Percentiles rank a stretch among this genome's conserved stretches.
phyloP scores from a whole-genome alignment of 768 basidiomycete species.

The Macrolepiota fuliginosa region DNA sequence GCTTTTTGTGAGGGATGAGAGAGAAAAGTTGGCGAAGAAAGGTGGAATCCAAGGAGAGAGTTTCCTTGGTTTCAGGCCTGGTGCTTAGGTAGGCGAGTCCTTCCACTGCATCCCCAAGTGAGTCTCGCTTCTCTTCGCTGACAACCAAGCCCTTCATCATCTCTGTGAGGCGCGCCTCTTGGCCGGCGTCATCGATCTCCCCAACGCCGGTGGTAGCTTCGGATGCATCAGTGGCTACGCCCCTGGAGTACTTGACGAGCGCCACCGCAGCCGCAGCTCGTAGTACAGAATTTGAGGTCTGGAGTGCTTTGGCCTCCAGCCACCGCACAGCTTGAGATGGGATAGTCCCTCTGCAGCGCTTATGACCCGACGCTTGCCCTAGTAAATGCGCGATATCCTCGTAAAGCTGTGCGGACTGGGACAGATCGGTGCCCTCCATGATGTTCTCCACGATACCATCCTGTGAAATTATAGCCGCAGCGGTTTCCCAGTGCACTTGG shows the following conservation, averaged over 20 bases:
- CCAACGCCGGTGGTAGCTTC: constrained; percentile 22
- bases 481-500: constrained; percentile 74
- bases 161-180: constrained; percentile 38
- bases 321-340: constrained; percentile 57
- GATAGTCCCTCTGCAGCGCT: constrained; percentile 63
- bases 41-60: constrained; percentile 46
- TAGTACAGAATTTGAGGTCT: constrained; percentile 41
- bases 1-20: constrained; percentile 52
- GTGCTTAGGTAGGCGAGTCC: constrained; percentile 82
- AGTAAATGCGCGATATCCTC: constrained; percentile 71
- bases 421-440: constrained; percentile 70
- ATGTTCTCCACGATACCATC: constrained; percentile 65
- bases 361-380: constrained; percentile 74
- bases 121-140: constrained; percentile 34
- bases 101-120: constrained; percentile 69
- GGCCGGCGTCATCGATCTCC: constrained; percentile 27
- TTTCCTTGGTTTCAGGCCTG: constrained; percentile 60
- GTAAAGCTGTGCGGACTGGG: constrained; percentile 44
- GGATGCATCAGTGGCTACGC: constrained; percentile 43
- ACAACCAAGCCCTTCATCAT: constrained; percentile 59
- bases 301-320: constrained; percentile 59
- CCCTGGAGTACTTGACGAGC: constrained; percentile 74
- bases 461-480: constrained; percentile 58
- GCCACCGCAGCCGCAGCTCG: constrained; percentile 69
- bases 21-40: constrained; percentile 60